Evolutionary conservation across 116 monocot genomes (phyloP).

Genomic region (Phalaenopsis hybrid): DNA sequence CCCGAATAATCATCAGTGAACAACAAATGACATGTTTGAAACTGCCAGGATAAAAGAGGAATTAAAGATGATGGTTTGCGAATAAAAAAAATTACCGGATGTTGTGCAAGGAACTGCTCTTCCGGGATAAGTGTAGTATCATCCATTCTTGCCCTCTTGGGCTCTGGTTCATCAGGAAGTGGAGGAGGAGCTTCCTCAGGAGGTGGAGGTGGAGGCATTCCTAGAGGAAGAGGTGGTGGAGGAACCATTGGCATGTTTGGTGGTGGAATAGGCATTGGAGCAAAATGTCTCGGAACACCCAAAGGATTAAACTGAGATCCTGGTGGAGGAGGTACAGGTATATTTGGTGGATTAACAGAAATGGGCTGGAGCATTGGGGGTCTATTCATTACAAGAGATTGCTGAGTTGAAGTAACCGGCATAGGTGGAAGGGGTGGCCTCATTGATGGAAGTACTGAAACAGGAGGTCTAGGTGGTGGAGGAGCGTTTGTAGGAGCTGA

Average conservation of each 20-base stretch:
- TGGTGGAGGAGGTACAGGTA: constrained; percentile 73
- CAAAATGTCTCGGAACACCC: constrained; percentile 35
- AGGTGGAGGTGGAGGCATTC: constrained; percentile 59
- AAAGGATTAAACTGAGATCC: constrained; percentile 63
- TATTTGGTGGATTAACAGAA: constrained; percentile 42
- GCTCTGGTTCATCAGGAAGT: constrained; percentile 79
- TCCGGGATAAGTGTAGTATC: constrained; percentile 75
- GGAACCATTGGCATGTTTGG: constrained; percentile 34
- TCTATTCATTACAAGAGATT: constrained; percentile 35
- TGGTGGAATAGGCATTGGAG: constrained; percentile 34
- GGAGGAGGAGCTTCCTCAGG: constrained; percentile 53
- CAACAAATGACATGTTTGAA: neutral
- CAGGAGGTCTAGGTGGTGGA: constrained; percentile 33
- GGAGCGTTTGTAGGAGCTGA: constrained; percentile 19
- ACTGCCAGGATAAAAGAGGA: neutral
- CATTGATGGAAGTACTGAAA: constrained; percentile 29
- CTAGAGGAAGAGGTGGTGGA: constrained; percentile 36
- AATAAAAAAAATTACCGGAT: constrained; percentile 51
- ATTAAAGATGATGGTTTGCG: neutral
- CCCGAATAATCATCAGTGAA: neutral
- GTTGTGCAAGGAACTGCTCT: constrained; percentile 87
- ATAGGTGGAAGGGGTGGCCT: constrained; percentile 39
- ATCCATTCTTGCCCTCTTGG: constrained; percentile 75
- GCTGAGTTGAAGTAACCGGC: constrained; percentile 12
- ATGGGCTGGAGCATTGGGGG: constrained; percentile 24